These are phyloP conservation scores for Polygonum aviculare DNA, from an alignment of 148 eudicot species.

Conservation along the genomic window DNA sequence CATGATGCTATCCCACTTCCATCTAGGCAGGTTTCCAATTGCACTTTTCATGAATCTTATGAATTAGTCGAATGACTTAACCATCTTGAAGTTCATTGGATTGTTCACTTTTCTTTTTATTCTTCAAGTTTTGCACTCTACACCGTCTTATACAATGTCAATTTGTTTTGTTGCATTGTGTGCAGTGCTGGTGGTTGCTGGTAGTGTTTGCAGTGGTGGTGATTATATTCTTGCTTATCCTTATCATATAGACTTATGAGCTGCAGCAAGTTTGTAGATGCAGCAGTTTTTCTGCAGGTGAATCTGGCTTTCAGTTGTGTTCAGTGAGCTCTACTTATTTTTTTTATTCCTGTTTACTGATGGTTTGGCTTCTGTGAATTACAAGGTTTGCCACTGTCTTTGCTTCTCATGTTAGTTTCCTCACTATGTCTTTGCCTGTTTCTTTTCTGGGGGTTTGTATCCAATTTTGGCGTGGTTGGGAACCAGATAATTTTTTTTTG, in stretches of 20 bases:
- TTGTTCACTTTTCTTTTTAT: not conserved
- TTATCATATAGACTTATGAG: constrained; percentile 28
- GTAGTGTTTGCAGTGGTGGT: constrained; percentile 32
- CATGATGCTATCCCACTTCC: not conserved
- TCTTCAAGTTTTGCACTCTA: not conserved
- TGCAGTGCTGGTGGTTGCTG: constrained; percentile 69
- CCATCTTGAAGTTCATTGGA: not conserved
- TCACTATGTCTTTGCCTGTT: not conserved
- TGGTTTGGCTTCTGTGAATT: constrained; percentile 8
- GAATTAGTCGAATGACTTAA: not conserved
- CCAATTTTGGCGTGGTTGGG: constrained; percentile 4
- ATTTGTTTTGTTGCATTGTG: not conserved
- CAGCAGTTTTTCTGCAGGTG: constrained; percentile 5
- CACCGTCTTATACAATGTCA: not conserved
- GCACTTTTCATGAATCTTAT: not conserved
- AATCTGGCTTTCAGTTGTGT: constrained; percentile 6
- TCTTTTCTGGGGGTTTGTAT: not conserved
- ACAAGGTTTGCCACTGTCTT: not conserved
- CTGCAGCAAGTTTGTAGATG: constrained; percentile 12
- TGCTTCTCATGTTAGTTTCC: constrained; percentile 5
- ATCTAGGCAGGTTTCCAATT: not conserved
- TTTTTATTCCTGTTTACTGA: not conserved
- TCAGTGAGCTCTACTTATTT: not conserved
- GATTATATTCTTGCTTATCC: constrained; percentile 34
- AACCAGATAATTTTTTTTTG: not conserved